Conservation (phyloP, 345 rosid species). For the Physaria fendleri region DNA sequence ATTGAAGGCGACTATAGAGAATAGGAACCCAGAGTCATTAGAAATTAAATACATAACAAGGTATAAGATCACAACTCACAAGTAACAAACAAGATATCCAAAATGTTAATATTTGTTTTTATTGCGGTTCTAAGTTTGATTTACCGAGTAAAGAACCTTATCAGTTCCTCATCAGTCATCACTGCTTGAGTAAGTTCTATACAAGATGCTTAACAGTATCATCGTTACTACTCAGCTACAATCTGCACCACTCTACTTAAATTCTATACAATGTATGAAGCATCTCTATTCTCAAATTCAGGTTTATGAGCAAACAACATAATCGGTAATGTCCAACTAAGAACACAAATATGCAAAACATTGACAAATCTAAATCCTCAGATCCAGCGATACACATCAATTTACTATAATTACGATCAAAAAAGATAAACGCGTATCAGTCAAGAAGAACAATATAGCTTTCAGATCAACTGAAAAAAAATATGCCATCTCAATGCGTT, state of each 20-base stretch:
- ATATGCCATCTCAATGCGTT: constrained; percentile 4
- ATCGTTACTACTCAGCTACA: not conserved
- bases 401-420: not conserved
- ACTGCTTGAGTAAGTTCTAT: not conserved
- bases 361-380: constrained; percentile 2
- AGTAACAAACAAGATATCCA: not conserved
- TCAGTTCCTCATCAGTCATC: not conserved
- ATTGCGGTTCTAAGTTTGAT: not conserved
- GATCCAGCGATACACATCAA: constrained; percentile 12
- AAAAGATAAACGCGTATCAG: not conserved
- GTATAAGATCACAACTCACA: constrained; percentile 4
- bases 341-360: not conserved
- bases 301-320: not conserved
- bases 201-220: not conserved
- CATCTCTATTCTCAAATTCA: not conserved
- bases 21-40: not conserved
- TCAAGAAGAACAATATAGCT: not conserved
- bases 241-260: not conserved
- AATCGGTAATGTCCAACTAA: not conserved
- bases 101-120: not conserved
- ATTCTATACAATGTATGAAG: not conserved
- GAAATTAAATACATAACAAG: not conserved
- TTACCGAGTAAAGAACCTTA: constrained; percentile 2
- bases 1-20: not conserved
- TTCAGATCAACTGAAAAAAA: not conserved